These are phyloP conservation scores for Tulasnella sp. DNA, from an alignment of 768 basidiomycete genomes.

Conservation along the genomic window DNA sequence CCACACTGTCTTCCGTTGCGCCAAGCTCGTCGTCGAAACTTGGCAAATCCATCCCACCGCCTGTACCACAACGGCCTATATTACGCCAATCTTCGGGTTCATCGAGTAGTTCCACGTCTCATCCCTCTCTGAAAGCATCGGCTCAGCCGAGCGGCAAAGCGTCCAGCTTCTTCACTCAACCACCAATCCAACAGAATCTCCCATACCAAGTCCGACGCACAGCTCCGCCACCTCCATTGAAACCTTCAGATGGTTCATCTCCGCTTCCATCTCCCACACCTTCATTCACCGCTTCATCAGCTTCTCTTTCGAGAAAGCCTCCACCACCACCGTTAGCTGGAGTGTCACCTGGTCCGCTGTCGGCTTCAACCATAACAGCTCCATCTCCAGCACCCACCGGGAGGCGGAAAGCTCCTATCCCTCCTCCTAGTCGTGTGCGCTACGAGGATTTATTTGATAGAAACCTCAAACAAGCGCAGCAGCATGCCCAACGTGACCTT, in stretches of 20 bases:
- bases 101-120: constrained; percentile 13
- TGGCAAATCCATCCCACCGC: constrained; percentile 17
- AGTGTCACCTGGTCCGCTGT: not conserved
- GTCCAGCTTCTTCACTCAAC: constrained; percentile 17
- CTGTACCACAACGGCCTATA: constrained; percentile 20
- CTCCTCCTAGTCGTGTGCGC: constrained; percentile 46
- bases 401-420: constrained; percentile 45
- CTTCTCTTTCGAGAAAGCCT: not conserved
- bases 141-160: not conserved
- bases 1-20: not conserved
- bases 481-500: not conserved
- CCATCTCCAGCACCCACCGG: constrained; percentile 1
- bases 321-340: not conserved
- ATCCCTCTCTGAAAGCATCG: constrained; percentile 17
- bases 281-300: not conserved
- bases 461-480: constrained; percentile 26
- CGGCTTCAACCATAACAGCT: not conserved
- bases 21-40: not conserved
- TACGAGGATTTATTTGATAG: constrained; percentile 56
- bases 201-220: constrained; percentile 28
- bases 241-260: constrained; percentile 17
- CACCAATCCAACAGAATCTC: constrained; percentile 26
- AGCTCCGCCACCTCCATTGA: constrained; percentile 26
- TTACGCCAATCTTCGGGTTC: not conserved
- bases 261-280: constrained; percentile 41